Percentiles rank a stretch among this genome's conserved stretches.
These are phyloP conservation scores for Quercus agrifolia DNA, from an alignment of 306 rosid species.

Conservation along the genomic window DNA sequence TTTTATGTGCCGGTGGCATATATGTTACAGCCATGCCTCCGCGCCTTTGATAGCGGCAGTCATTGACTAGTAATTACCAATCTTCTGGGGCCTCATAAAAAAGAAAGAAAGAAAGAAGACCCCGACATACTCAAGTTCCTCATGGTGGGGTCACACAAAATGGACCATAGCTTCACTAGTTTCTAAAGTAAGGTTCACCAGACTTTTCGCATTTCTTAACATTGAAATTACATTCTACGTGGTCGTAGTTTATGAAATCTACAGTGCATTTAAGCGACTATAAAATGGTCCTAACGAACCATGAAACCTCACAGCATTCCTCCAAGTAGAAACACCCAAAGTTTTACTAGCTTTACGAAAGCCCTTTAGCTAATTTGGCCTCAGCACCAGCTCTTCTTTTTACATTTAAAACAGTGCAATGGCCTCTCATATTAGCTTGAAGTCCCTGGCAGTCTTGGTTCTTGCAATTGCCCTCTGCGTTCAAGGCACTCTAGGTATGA, in stretches of 20 bases:
- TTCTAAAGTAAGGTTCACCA: slow-evolving; percentile 18
- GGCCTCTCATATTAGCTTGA: slow-evolving; percentile 41
- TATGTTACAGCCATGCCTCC: slow-evolving; percentile 7
- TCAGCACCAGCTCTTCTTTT: background rate
- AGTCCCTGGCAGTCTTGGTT: slow-evolving; percentile 25
- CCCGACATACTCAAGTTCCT: too few species aligned
- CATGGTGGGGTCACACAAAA: background rate
- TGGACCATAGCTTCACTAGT: background rate
- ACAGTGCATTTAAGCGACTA: slow-evolving; percentile 17
- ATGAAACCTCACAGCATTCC: slow-evolving; percentile 21
- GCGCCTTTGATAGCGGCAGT: slow-evolving; percentile 47
- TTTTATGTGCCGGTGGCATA: background rate
- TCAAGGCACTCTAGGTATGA: slow-evolving; percentile 49
- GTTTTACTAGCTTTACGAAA: background rate
- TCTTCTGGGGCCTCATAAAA: background rate
- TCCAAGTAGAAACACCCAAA: background rate
- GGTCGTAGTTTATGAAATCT: background rate
- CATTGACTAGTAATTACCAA: slow-evolving; percentile 8
- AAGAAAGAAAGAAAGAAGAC: background rate
- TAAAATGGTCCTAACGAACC: slow-evolving; percentile 20
- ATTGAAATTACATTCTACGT: slow-evolving; percentile 1
- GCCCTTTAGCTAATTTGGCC: slow-evolving; percentile 16
- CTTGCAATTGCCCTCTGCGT: slow-evolving; percentile 35
- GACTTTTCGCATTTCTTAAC: background rate
- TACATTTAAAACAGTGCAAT: slow-evolving; percentile 7